Evolutionary conservation across 2,329 filamentous ascomycete species (phyloP), one percentile per base, ranked within the genome.

Genomic region (Cercospora sesami): DNA sequence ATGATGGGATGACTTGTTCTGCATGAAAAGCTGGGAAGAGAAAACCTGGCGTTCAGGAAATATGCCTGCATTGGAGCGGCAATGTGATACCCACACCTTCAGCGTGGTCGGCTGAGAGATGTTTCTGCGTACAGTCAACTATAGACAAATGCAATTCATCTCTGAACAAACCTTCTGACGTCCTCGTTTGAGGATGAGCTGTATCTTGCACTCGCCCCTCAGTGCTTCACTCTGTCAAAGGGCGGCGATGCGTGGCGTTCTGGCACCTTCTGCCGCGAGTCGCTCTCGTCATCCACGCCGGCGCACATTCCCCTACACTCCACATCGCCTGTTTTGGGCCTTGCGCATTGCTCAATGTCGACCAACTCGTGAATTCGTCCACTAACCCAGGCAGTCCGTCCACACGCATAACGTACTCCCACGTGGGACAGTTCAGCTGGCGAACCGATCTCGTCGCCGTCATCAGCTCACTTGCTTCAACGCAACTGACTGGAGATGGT

Each of bases 81-180:
- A 42, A 51, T 60, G 70, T 68, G 70, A 75, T 74, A 77, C 73
- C 61, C 72, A 75, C 31, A 60, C 61, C 67, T 72, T 75, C 80
- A 84, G 82, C 82, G 82, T 84, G 82, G 82, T 84, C 79, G 55
- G 82, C 82, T 84, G 82, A 83, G 82, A 82, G 81, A 81, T 83
- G 80, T 75, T 68, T 74, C 72, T 72, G 72, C 72, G 79, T 77
- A 66, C 72, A 72, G 78, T 80, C 79, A 28, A 28, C 6, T 71
- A 75, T 76, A 76, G 78, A 81, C 78, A 73, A 79, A 77, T 75
- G 74, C 79, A 80, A 79, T 30, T 77, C 80, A 82, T 83, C 83
- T 82, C 82, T 83, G 81, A 84, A 84, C 80, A 81, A 79, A 83
- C 82, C 82, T 77, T 78, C 76, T 77, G 76, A 78, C 77, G 68